Evolutionary conservation across 192 early-diverging fungal species (phyloP).

Genomic region (Coemansia sp.): DNA sequence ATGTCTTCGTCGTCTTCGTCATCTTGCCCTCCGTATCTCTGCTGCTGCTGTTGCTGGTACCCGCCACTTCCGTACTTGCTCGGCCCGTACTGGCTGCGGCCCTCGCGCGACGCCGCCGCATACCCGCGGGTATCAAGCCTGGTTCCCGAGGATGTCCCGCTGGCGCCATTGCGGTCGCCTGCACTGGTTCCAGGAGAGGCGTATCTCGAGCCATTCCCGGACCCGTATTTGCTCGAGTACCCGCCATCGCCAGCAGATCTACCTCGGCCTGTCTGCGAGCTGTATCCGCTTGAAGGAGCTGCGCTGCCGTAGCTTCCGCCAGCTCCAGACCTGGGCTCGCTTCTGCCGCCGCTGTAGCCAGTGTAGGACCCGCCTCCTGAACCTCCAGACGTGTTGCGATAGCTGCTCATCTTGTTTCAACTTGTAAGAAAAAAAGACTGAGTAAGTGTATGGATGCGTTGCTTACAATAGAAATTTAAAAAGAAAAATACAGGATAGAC

Average conservation of each 20-base stretch:
- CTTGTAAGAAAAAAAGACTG: conserved; percentile 1
- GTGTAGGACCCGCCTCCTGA: conserved; percentile 17
- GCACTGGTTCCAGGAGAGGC: neutral
- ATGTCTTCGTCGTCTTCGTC: conserved; percentile 65
- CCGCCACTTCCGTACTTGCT: conserved; percentile 8
- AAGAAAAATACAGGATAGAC: too few species aligned
- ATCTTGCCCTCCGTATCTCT: conserved; percentile 9
- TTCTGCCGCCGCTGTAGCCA: neutral
- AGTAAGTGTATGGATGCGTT: neutral
- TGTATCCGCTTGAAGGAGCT: conserved; percentile 2
- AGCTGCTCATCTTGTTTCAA: conserved; percentile 41
- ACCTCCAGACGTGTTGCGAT: conserved; percentile 11
- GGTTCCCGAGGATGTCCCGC: neutral
- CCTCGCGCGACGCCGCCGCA: conserved; percentile 27
- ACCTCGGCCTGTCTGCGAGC: neutral
- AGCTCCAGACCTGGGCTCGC: neutral
- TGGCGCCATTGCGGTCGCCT: neutral
- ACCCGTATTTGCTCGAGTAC: conserved; percentile 3
- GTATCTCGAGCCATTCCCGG: neutral
- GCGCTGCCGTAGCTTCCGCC: conserved; percentile 14
- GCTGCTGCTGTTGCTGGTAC: conserved; percentile 17
- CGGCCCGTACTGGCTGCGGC: conserved; percentile 7
- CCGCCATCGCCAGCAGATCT: neutral
- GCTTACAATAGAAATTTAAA: too few species aligned
- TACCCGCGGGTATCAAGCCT: conserved; percentile 30